Conservation (phyloP, 2,329 filamentous ascomycete genomes). For the Beauveria caledonica region DNA sequence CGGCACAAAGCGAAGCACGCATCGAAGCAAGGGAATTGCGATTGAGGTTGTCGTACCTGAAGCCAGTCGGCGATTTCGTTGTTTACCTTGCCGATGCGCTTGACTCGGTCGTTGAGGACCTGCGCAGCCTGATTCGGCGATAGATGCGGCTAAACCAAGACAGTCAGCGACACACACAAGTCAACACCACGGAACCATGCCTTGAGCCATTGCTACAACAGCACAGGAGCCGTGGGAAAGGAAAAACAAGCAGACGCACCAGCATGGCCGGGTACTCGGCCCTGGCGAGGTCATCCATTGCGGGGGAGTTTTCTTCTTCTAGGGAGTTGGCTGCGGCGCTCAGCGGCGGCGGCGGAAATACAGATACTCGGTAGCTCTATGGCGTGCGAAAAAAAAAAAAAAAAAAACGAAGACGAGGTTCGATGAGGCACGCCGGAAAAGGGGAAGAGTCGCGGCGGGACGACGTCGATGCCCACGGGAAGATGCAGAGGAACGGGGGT, state of each 20-base stretch:
- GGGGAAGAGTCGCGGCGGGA: background rate
- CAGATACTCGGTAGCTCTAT: conserved; percentile 11
- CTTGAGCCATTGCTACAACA: background rate
- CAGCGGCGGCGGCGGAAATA: conserved; percentile 4
- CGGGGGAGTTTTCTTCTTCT: conserved; percentile 22
- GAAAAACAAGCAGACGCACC: conserved; percentile 47
- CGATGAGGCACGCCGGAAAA: background rate
- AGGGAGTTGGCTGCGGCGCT: background rate
- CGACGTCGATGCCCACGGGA: background rate
- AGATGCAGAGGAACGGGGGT: background rate
- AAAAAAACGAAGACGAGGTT: background rate
- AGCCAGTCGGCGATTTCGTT: conserved; percentile 93
- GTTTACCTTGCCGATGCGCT: conserved; percentile 80
- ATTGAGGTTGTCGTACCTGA: conserved; percentile 52
- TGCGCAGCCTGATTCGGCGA: conserved; percentile 74
- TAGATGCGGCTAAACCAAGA: conserved; percentile 56
- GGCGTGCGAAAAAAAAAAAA: background rate
- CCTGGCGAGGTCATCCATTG: conserved; percentile 71
- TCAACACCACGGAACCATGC: background rate
- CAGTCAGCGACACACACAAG: conserved; percentile 3
- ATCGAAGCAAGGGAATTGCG: background rate
- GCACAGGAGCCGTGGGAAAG: background rate
- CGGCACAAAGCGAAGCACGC: background rate
- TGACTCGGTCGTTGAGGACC: conserved; percentile 78
- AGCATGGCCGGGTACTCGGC: conserved; percentile 91